These are phyloP conservation scores for Mediolabrus comicus DNA, from an alignment of 108 stramenopile species.

Conservation along the genomic window DNA sequence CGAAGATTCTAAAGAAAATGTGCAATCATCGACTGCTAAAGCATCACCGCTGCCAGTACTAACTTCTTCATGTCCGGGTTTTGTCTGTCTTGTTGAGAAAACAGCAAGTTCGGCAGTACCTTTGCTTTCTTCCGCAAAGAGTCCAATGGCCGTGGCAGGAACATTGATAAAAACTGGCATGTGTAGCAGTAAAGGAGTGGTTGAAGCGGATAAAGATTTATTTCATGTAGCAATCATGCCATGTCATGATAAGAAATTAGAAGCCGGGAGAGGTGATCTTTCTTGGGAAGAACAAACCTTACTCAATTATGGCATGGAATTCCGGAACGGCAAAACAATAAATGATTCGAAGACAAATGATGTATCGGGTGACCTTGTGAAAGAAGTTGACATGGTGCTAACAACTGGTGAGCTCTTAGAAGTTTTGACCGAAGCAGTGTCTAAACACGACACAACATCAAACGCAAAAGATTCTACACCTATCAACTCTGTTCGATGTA, in stretches of 20 bases:
- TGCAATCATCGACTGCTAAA: constrained; percentile 1
- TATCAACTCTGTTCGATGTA: not conserved
- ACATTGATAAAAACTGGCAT: constrained; percentile 38
- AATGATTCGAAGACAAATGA: not conserved
- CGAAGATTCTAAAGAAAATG: constrained; percentile 30
- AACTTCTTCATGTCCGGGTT: constrained; percentile 94
- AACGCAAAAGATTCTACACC: not conserved
- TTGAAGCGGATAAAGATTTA: not conserved
- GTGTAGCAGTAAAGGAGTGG: not conserved
- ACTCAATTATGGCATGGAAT: constrained; percentile 17
- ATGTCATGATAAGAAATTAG: constrained; percentile 99
- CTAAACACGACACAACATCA: constrained; percentile 13
- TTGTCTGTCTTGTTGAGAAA: constrained; percentile 99
- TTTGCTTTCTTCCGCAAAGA: constrained; percentile 79
- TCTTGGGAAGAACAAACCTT: constrained; percentile 37
- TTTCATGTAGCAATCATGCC: constrained; percentile 88
- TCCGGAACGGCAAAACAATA: not conserved
- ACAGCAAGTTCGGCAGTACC: constrained; percentile 78
- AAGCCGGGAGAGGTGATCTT: constrained; percentile 93
- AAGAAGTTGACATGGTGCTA: constrained; percentile 94
- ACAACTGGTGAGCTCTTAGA: constrained; percentile 88
- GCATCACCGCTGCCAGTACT: constrained; percentile 68
- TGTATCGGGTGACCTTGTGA: constrained; percentile 16
- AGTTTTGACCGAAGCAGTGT: constrained; percentile 56
- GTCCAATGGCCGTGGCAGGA: constrained; percentile 74